Percentiles rank a stretch among this genome's conserved stretches.
Conservation (phyloP, 345 rosid genomes). For the Eucalyptus curtisii region DNA sequence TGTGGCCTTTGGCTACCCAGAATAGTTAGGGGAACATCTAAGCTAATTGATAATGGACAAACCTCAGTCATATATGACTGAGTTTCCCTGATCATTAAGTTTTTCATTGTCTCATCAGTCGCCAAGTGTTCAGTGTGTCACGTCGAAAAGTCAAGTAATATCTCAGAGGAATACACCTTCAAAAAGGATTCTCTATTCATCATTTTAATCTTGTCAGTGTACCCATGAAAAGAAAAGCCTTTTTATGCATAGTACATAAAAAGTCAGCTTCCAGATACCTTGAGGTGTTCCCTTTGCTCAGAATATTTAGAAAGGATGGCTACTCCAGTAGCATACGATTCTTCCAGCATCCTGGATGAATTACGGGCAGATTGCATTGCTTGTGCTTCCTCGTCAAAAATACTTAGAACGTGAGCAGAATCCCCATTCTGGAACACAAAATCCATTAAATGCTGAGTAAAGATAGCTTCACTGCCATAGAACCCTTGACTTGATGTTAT, state of each 20-base stretch:
- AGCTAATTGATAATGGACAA: not conserved
- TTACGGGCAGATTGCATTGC: slow-evolving; percentile 79
- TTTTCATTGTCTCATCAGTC: not conserved
- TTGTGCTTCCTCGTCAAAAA: slow-evolving; percentile 87
- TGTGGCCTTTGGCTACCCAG: not conserved
- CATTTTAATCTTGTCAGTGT: not conserved
- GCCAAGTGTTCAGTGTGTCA: not conserved
- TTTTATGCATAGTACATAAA: not conserved
- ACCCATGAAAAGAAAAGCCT: not conserved
- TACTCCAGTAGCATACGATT: slow-evolving; percentile 65
- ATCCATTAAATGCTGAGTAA: not conserved
- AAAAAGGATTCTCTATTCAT: not conserved
- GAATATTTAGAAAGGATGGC: slow-evolving; percentile 81
- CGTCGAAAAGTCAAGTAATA: not conserved
- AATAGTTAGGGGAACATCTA: not conserved
- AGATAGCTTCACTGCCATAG: not conserved
- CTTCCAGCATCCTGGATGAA: slow-evolving; percentile 77
- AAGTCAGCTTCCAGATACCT: slow-evolving; percentile 28
- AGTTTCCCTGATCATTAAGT: not conserved
- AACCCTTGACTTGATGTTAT: not conserved
- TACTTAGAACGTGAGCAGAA: slow-evolving; percentile 69
- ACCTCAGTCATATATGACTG: not conserved
- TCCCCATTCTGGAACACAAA: slow-evolving; percentile 54
- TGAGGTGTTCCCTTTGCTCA: slow-evolving; percentile 83
- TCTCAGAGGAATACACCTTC: not conserved